Conservation (phyloP, 257 asterid genomes). For the Leptodermis oblonga region DNA sequence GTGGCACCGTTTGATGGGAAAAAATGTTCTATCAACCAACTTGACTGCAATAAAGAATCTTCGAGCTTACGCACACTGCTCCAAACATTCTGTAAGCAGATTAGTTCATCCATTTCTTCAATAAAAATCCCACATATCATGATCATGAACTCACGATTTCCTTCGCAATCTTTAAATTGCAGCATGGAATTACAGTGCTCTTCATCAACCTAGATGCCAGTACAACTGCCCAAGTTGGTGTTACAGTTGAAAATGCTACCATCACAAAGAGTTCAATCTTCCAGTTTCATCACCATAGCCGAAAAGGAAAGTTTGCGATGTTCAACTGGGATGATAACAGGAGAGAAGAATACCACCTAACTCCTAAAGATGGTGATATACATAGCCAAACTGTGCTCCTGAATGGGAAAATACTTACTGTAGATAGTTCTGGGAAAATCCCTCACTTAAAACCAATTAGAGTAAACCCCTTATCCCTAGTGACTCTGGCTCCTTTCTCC, state of each 20-base stretch:
- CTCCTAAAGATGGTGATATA: conserved; percentile 60
- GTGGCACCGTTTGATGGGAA: conserved; percentile 93
- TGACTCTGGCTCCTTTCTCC: conserved; percentile 62
- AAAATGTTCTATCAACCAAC: conserved; percentile 50
- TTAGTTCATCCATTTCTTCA: neutral
- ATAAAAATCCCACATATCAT: neutral
- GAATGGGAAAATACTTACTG: conserved; percentile 49
- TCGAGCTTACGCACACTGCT: conserved; percentile 78
- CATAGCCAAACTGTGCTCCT: conserved; percentile 76
- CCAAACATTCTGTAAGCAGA: conserved; percentile 60
- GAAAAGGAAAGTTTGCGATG: conserved; percentile 15
- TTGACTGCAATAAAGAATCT: conserved; percentile 48
- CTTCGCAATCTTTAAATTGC: conserved; percentile 14
- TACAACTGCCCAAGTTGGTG: conserved; percentile 40
- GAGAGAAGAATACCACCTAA: conserved; percentile 62
- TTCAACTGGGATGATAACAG: neutral
- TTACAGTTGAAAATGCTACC: conserved; percentile 36
- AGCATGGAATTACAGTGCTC: conserved; percentile 66
- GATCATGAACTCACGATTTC: neutral
- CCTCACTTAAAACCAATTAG: conserved; percentile 54
- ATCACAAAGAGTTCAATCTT: conserved; percentile 15
- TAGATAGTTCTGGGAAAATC: conserved; percentile 49
- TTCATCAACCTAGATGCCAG: conserved; percentile 67
- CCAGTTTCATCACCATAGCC: conserved; percentile 4
- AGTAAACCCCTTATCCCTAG: conserved; percentile 37